Conservation (phyloP, 2,329 filamentous ascomycete species). For the Neofusicoccum umdonicola region DNA sequence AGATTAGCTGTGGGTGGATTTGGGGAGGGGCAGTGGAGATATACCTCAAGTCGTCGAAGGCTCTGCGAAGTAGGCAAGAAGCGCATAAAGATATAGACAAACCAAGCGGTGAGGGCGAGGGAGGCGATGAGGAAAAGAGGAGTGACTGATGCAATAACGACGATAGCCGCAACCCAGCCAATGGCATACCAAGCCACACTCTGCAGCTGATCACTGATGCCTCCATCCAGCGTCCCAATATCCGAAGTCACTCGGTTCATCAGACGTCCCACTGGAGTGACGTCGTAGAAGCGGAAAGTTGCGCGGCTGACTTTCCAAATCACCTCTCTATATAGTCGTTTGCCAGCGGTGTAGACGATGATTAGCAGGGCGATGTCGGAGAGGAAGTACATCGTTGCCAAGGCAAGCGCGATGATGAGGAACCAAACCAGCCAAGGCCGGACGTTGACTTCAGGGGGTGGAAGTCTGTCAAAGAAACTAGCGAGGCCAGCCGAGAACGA, state of each 20-base stretch:
- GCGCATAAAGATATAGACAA: conserved; percentile 69
- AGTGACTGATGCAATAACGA: conserved; percentile 77
- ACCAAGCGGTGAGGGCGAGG: conserved; percentile 62
- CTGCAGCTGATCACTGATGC: conserved; percentile 74
- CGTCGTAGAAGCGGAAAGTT: conserved; percentile 87
- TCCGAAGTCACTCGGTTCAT: conserved; percentile 93
- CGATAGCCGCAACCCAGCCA: conserved; percentile 68
- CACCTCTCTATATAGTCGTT: conserved; percentile 69
- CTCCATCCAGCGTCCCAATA: conserved; percentile 83
- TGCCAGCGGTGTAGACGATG: conserved; percentile 78
- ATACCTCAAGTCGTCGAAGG: conserved; percentile 69
- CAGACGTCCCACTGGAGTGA: conserved; percentile 80
- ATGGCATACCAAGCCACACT: conserved; percentile 68
- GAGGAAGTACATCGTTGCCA: conserved; percentile 48
- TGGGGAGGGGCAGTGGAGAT: background rate
- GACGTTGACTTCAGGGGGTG: conserved; percentile 65
- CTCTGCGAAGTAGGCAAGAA: conserved; percentile 84
- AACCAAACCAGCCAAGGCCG: conserved; percentile 73
- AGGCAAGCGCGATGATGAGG: conserved; percentile 53
- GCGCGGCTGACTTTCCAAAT: conserved; percentile 73
- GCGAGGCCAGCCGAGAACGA: background rate
- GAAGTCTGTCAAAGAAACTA: conserved; percentile 47
- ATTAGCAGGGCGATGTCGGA: conserved; percentile 67
- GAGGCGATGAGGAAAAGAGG: conserved; percentile 75
- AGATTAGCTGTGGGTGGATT: conserved; percentile 16